These are phyloP conservation scores for Penicillium fimorum DNA, from an alignment of 495 filamentous ascomycete species.

Conservation along the genomic window DNA sequence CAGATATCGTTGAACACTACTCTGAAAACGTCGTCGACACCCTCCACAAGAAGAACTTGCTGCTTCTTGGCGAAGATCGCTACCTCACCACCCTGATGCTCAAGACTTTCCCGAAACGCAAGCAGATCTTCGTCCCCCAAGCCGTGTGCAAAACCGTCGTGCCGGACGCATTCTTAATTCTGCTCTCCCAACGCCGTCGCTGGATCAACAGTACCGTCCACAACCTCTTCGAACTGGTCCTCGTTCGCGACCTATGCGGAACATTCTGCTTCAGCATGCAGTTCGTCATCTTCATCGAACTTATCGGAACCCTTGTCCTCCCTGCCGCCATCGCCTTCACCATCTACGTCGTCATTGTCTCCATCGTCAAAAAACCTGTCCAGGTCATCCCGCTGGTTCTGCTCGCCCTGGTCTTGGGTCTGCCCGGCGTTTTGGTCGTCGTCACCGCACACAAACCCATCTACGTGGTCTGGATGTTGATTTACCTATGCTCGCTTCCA, in stretches of 20 bases:
- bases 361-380: conserved; percentile 77
- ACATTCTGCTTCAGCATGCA: conserved; percentile 99
- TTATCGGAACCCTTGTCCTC: conserved; percentile 90
- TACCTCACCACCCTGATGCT: conserved; percentile 97
- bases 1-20: conserved; percentile 98
- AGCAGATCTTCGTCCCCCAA: conserved; percentile 97
- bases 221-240: conserved; percentile 95
- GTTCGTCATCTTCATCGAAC: conserved; percentile 94
- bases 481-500: conserved; percentile 90
- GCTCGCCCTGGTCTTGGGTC: conserved; percentile 86
- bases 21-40: conserved; percentile 99
- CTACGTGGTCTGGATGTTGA: conserved; percentile 95
- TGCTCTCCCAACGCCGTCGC: conserved; percentile 88
- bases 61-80: conserved; percentile 94
- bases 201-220: conserved; percentile 99
- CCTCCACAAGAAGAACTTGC: conserved; percentile 95
- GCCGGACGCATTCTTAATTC: conserved; percentile 86
- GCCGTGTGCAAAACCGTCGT: conserved; percentile 98
- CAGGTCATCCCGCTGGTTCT: conserved; percentile 92
- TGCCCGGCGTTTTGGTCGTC: conserved; percentile 89
- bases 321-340: conserved; percentile 97
- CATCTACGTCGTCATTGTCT: conserved; percentile 88
- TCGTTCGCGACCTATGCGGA: conserved; percentile 94
- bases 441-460: conserved; percentile 93
- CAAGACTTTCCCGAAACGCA: conserved; percentile 97